Base-by-base conservation (phyloP, 371 early-diverging fungal species). In the Lichtheimia ornata region DNA sequence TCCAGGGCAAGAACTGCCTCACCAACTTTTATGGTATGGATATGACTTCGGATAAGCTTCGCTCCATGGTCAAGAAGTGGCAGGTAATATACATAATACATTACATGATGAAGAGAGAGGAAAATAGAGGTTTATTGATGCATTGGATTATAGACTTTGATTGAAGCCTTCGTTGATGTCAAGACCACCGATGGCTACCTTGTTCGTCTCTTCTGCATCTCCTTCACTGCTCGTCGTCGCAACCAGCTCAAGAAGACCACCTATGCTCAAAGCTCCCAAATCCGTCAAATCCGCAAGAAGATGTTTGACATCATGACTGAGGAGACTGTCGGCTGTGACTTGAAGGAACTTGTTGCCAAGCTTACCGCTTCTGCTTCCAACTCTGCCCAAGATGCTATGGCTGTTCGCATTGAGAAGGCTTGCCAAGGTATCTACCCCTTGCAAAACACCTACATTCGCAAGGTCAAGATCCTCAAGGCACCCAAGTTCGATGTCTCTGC, bases 21-120 rank as follows among this genome's bases (percentile, higher is more conserved):
- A 97, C 99, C 90, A 95, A 95, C 90, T 99, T 99, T 91, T 91
- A 99, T 94, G 94, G 98, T 69, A 99, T 99, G 99, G 95, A 96
- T 82, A 91, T 99, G 85, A 98, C 99, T 74, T 92, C 97, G 62
- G 99, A 99, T 88, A 99, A 99, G 92, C 90, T 98, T 81, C 93
- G 98, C 73, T 97, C 98, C 74, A 89, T 99, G 83, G 95, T 99
- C 83, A 97, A 96, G 93, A 99, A 99, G 92, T 99, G 99, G 99
- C 98, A 98, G 63, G 51, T 52, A 90, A 97, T 6, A 35, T 11
- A 35, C n/a, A n/a, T n/a, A n/a, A n/a, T 35, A 6, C 35, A 35
- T 35, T 30, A 30, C 7, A 9, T 5, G 9, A 35, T 9, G 35
- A 5, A 9, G 35, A 35, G 35, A 11, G 35, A 35, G 35, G 2